Evolutionary conservation across 2,329 filamentous ascomycete species (phyloP).

Genomic region (Fusarium setosum): DNA sequence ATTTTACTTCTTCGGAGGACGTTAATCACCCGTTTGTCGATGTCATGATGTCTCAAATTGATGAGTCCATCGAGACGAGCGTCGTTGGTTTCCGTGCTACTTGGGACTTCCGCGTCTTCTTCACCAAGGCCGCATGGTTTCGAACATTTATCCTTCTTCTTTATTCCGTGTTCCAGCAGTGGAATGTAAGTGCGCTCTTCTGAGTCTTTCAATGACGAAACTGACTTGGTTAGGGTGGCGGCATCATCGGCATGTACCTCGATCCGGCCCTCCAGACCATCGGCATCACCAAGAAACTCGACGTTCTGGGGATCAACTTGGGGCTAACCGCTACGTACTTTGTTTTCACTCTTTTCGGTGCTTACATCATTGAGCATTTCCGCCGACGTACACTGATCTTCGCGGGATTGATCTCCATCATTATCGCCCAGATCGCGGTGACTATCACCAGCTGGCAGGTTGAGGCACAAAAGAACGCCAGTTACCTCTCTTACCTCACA

Average conservation of each 20-base stretch:
- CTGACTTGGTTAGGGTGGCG: slow-evolving; percentile 9
- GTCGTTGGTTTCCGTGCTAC: slow-evolving; percentile 22
- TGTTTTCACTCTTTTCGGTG: slow-evolving; percentile 37
- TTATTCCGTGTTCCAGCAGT: slow-evolving; percentile 36
- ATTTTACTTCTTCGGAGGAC: slow-evolving; percentile 34
- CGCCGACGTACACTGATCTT: slow-evolving; percentile 36
- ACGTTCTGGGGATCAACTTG: slow-evolving; percentile 33
- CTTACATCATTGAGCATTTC: slow-evolving; percentile 34
- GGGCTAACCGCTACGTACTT: slow-evolving; percentile 35
- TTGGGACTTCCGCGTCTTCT: slow-evolving; percentile 38
- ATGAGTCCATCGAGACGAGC: slow-evolving; percentile 34
- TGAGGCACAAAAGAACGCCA: neutral
- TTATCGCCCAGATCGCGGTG: slow-evolving; percentile 31
- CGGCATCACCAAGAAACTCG: slow-evolving; percentile 27
- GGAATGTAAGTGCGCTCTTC: slow-evolving; percentile 20
- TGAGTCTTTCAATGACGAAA: neutral
- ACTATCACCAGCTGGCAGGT: slow-evolving; percentile 39
- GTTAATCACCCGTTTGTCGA: slow-evolving; percentile 32
- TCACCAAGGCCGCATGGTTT: slow-evolving; percentile 26
- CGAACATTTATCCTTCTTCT: slow-evolving; percentile 27
- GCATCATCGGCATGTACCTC: slow-evolving; percentile 33
- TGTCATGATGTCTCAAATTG: slow-evolving; percentile 35
- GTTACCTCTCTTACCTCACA: slow-evolving; percentile 19
- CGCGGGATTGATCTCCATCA: slow-evolving; percentile 28
- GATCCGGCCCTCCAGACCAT: slow-evolving; percentile 30